Evolutionary conservation across 2,329 filamentous ascomycete species (phyloP).

Genomic region (Fusarium sp.): DNA sequence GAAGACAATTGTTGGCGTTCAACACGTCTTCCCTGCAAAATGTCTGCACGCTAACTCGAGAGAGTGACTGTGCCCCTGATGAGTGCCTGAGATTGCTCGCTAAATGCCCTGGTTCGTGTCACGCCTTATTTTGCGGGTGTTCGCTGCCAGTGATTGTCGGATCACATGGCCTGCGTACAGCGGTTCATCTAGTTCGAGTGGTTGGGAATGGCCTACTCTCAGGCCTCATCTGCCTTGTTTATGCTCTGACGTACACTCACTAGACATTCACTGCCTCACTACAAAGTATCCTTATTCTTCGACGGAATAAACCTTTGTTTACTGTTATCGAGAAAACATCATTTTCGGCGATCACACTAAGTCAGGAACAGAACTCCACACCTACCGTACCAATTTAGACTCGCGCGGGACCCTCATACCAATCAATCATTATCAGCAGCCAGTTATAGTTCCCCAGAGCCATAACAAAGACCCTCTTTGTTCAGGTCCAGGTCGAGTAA

Average conservation of each 20-base stretch:
- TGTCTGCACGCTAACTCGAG: constrained; percentile 11
- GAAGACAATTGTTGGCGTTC: constrained; percentile 13
- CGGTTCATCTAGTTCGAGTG: constrained; percentile 8
- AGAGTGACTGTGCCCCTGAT: constrained; percentile 10
- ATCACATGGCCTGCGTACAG: constrained; percentile 24
- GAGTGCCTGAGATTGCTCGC: constrained; percentile 20
- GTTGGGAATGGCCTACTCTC: constrained; percentile 18
- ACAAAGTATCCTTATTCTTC: neutral
- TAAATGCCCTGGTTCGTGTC: constrained; percentile 22
- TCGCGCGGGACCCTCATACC: constrained; percentile 28
- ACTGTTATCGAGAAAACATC: neutral
- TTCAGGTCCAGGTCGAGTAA: constrained; percentile 31
- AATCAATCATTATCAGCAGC: constrained; percentile 17
- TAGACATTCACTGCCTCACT: neutral
- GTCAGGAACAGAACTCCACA: constrained; percentile 38
- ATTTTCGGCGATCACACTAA: constrained; percentile 23
- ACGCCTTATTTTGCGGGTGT: constrained; percentile 16
- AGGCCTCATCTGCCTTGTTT: constrained; percentile 24
- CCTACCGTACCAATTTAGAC: constrained; percentile 15
- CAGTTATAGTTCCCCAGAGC: constrained; percentile 7
- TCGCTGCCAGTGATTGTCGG: constrained; percentile 15
- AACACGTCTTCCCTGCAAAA: constrained; percentile 40
- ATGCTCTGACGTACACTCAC: neutral
- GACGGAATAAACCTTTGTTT: constrained; percentile 12
- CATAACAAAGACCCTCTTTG: constrained; percentile 33